These are phyloP conservation scores for Argentina anserina DNA, from an alignment of 306 rosid species.

Conservation along the genomic window DNA sequence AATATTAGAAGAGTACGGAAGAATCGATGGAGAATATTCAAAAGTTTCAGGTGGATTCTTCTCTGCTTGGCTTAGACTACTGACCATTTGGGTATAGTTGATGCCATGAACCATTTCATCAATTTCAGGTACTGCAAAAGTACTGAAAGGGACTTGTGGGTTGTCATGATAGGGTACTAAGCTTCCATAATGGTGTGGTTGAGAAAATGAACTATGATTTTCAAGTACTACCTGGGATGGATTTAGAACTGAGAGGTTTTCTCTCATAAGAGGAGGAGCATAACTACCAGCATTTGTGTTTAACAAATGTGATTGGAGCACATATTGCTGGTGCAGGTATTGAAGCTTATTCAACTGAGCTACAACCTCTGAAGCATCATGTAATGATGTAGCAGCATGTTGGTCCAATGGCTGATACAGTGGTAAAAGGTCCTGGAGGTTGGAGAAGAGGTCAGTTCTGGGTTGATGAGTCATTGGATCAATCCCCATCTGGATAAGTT, in stretches of 20 bases:
- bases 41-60: conserved; percentile 16
- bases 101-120: conserved; percentile 36
- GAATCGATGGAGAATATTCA: conserved; percentile 37
- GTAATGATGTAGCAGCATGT: conserved; percentile 41
- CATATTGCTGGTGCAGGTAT: conserved; percentile 34
- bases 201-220: conserved; percentile 44
- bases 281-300: conserved; percentile 18
- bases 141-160: conserved; percentile 69
- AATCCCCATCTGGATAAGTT: conserved; percentile 83
- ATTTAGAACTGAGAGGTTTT: conserved; percentile 26
- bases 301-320: conserved; percentile 35
- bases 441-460: conserved; percentile 68
- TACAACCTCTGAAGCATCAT: conserved; percentile 44
- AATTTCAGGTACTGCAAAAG: conserved; percentile 30
- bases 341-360: conserved; percentile 54
- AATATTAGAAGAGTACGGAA: conserved; percentile 25
- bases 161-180: conserved; percentile 34
- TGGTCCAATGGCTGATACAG: conserved; percentile 48
- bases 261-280: conserved; percentile 27
- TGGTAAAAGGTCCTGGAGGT: conserved; percentile 41
- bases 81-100: conserved; percentile 29
- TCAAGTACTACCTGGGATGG: conserved; percentile 8
- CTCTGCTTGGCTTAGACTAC: conserved; percentile 41
- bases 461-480: conserved; percentile 95
- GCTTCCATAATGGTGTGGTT: conserved; percentile 70